Evolutionary conservation across 2,329 filamentous ascomycete species (phyloP).

Genomic region (Pseudocercospora vitis): DNA sequence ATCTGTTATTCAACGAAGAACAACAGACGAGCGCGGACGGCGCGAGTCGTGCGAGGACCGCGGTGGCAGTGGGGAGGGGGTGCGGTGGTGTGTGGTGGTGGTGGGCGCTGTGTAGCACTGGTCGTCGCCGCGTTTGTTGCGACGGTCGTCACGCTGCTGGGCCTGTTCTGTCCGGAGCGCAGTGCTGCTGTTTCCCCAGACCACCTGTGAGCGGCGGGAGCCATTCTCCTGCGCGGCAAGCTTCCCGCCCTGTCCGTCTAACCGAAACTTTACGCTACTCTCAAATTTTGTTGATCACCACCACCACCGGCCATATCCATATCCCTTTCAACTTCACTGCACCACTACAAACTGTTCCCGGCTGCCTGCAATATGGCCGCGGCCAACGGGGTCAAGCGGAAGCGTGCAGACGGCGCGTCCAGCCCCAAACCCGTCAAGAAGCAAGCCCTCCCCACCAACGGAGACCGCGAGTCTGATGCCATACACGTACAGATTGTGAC

Average conservation of each 20-base stretch:
- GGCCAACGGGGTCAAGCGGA: constrained; percentile 21
- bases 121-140: background rate
- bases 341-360: too few species aligned
- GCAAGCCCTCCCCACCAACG: background rate
- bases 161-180: background rate
- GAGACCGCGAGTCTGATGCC: constrained; percentile 9
- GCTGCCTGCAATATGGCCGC: background rate
- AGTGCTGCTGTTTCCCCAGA: too few species aligned
- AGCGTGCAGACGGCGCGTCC: constrained; percentile 20
- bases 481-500: constrained; percentile 83
- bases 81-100: background rate
- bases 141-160: background rate
- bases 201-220: too few species aligned
- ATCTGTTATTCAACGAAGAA: constrained; percentile 46
- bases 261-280: background rate
- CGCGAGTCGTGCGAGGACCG: background rate
- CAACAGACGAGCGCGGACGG: constrained; percentile 30
- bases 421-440: constrained; percentile 22
- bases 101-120: constrained; percentile 7
- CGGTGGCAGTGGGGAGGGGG: background rate
- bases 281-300: constrained; percentile 2
- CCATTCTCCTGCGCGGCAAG: background rate
- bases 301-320: too few species aligned
- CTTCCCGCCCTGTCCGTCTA: too few species aligned
- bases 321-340: too few species aligned